Percentiles rank a stretch among this genome's conserved stretches.
Conservation (phyloP, 2,329 filamentous ascomycete genomes). For the Lasiodiplodia theobromae region DNA sequence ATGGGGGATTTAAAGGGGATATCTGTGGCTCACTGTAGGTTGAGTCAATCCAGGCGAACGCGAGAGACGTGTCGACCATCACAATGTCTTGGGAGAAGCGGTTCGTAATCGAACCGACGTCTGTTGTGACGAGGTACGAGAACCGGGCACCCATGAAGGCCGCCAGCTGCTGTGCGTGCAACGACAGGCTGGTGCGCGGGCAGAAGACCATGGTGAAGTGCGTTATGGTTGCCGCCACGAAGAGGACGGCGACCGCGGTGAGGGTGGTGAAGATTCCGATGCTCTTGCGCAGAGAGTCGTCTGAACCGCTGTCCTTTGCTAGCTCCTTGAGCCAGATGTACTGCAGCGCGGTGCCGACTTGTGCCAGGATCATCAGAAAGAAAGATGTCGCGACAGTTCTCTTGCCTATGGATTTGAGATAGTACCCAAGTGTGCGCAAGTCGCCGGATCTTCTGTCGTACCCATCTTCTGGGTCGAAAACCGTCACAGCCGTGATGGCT, state of each 20-base stretch:
- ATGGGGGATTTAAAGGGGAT: background rate
- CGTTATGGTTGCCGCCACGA: background rate
- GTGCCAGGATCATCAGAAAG: background rate
- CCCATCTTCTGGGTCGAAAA: background rate
- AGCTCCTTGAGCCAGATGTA: constrained; percentile 27
- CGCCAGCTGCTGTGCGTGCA: constrained; percentile 6
- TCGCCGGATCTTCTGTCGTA: constrained; percentile 27
- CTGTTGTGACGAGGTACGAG: constrained; percentile 53
- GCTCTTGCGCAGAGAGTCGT: background rate
- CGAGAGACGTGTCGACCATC: constrained; percentile 55
- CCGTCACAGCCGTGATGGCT: background rate
- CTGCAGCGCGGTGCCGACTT: constrained; percentile 1
- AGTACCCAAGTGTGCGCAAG: constrained; percentile 20
- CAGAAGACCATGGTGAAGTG: constrained; percentile 16
- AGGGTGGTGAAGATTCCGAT: constrained; percentile 19
- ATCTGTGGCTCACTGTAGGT: background rate
- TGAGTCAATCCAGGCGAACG: constrained; percentile 43
- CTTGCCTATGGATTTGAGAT: constrained; percentile 12
- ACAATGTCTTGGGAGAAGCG: constrained; percentile 57
- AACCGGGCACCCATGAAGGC: constrained; percentile 43
- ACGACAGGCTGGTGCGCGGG: background rate
- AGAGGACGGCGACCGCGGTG: constrained; percentile 7
- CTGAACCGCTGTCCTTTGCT: background rate
- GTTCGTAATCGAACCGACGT: constrained; percentile 56
- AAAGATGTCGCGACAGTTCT: background rate